These are phyloP conservation scores for Castanopsis chinensis DNA, from an alignment of 306 rosid genomes.

Conservation along the genomic window DNA sequence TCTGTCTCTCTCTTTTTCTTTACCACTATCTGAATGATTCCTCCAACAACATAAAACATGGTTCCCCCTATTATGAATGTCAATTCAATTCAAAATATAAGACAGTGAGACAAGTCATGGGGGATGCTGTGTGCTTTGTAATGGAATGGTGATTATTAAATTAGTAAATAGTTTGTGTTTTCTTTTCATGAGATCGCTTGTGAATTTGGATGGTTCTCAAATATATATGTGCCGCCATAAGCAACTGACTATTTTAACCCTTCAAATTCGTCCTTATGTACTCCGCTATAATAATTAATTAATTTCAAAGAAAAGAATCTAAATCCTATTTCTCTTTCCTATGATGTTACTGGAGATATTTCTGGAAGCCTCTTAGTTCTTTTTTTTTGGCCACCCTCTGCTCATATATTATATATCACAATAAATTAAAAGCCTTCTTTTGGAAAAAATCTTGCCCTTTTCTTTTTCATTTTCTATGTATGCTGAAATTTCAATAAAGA, in stretches of 20 bases:
- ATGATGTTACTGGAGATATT: background rate
- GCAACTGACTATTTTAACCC: background rate
- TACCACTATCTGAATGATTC: background rate
- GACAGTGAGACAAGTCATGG: no score
- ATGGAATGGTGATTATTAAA: no score
- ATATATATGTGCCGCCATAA: no score
- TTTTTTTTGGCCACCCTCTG: background rate
- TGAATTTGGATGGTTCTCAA: no score
- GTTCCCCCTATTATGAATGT: background rate
- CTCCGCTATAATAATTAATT: background rate
- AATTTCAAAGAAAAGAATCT: constrained; percentile 10
- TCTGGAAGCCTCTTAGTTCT: background rate
- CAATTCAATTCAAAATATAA: no score
- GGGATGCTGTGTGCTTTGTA: no score
- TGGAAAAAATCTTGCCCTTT: background rate
- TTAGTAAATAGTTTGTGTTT: no score
- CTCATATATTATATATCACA: no score
- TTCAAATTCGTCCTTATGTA: constrained; percentile 29
- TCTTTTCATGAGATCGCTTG: no score
- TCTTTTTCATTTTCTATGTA: background rate
- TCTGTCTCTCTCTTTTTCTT: no score
- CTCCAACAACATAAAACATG: background rate
- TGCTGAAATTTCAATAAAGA: background rate
- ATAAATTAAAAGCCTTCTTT: background rate
- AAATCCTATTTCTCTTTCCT: background rate